Base-by-base conservation (phyloP, 148 eudicot genomes). In the Camellia granthamiana region DNA sequence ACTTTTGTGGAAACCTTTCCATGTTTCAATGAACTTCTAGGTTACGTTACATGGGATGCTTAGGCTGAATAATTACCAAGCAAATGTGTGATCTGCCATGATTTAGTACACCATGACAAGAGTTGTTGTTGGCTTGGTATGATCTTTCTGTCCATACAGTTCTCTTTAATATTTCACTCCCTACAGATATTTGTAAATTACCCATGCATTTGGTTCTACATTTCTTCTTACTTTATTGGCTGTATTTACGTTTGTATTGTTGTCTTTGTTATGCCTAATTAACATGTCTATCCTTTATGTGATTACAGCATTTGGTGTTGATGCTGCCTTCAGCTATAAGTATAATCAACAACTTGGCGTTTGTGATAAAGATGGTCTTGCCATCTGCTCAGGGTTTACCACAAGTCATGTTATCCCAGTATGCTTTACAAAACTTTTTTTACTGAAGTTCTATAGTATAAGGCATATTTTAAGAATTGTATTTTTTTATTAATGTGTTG, bases 381-480 rank as follows among this genome's bases (percentile, higher is more conserved):
- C 91, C 60, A 79, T 96, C 76, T 79, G 85, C 81, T 89, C 97
- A 54, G 99, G 99, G 82, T 96, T 96, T 87, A 91, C 85, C 79
- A 96, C 95, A 68, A 96, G 97, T 80, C 99, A 93, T 88, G 98
- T 89, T 52, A 89, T 93, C 85, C 99, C 98, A 73, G 98, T 96
- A 89, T 81, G 94, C 79, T 73, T 72, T 74, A 38, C 72, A 60
- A 13, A 30, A 23, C 77, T 55, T 67, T 19, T 74, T 30, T 42
- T 77, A 0, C 44, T 65, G n/a, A 64, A 77, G 3, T 55, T 75
- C 54, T 75, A 67, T 70, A 68, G 46, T 67, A 38, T 12, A 21
- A 47, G 80, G 46, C 63, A 52, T 77, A 41, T 55, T 54, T 78
- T 15, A 44, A 55, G 59, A 52, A 65, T 23, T 38, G 30, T 54